A percentile compares a stretch with the other conserved stretches of the same genome.
Evolutionary conservation across 495 filamentous ascomycete genomes (phyloP).

Genomic region (Talaromyces borbonicus): DNA sequence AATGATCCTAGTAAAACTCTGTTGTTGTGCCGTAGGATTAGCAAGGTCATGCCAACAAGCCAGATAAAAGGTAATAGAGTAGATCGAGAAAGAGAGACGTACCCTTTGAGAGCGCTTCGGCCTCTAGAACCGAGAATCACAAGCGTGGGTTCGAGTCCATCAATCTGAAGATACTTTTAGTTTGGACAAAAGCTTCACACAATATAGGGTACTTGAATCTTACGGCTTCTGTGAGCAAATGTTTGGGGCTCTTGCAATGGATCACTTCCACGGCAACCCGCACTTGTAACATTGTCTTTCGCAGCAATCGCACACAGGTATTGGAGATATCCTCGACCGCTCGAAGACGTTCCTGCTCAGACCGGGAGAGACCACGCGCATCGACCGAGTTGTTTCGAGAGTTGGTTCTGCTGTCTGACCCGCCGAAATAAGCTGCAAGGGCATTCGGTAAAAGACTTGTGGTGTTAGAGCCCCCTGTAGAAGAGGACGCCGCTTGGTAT

Average conservation of each 20-base stretch:
- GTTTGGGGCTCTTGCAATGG: constrained; percentile 92
- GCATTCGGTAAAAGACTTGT: constrained; percentile 21
- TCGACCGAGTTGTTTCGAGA: constrained; percentile 25
- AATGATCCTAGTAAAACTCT: constrained; percentile 92
- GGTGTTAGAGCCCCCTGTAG: no score
- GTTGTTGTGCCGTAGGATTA: constrained; percentile 9
- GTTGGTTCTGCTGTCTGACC: constrained; percentile 28
- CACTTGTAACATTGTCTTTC: constrained; percentile 86
- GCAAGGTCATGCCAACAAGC: no score
- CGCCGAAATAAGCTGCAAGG: constrained; percentile 19
- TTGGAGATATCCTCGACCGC: constrained; percentile 70
- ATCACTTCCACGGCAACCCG: constrained; percentile 89
- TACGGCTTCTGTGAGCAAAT: constrained; percentile 72
- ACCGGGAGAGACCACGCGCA: constrained; percentile 37
- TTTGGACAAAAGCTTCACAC: neutral
- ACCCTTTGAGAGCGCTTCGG: constrained; percentile 88
- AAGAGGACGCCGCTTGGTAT: constrained; percentile 12
- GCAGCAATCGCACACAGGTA: constrained; percentile 68
- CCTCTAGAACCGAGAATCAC: constrained; percentile 88
- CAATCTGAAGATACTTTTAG: constrained; percentile 48
- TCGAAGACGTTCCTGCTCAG: constrained; percentile 66
- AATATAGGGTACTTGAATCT: constrained; percentile 13
- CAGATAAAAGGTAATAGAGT: neutral
- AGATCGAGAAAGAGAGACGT: constrained; percentile 20
- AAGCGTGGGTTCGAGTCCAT: constrained; percentile 81